These are phyloP conservation scores for Linum usitatissimum DNA, from an alignment of 345 rosid genomes.

Conservation along the genomic window DNA sequence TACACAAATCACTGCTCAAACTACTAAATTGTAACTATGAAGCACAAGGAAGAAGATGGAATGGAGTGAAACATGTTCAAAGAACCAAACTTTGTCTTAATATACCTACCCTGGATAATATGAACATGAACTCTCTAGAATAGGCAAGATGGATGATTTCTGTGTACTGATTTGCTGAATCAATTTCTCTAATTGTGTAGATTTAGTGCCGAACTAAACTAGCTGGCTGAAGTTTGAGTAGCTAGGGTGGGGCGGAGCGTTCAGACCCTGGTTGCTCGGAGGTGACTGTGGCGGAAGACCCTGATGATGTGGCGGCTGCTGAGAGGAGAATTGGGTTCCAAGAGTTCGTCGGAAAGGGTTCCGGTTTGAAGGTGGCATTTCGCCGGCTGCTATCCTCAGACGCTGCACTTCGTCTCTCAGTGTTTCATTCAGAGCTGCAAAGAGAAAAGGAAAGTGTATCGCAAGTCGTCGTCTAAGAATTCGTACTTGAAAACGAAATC, in stretches of 20 bases:
- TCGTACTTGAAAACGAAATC: neutral
- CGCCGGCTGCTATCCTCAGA: slow-evolving; percentile 70
- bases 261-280: slow-evolving; percentile 19
- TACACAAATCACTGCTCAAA: too few relatives aligned
- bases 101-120: too few relatives aligned
- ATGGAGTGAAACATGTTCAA: too few relatives aligned
- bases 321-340: slow-evolving; percentile 36
- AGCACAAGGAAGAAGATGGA: too few relatives aligned
- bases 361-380: slow-evolving; percentile 49
- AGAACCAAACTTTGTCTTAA: too few relatives aligned
- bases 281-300: slow-evolving; percentile 34
- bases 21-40: too few relatives aligned
- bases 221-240: slow-evolving; percentile 30
- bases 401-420: slow-evolving; percentile 81
- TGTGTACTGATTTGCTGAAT: too few relatives aligned
- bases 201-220: neutral
- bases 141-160: neutral
- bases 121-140: neutral
- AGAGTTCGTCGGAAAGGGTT: slow-evolving; percentile 36
- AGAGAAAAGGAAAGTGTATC: neutral
- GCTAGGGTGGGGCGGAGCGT: slow-evolving; percentile 35
- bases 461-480: neutral
- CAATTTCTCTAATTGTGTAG: too few relatives aligned
- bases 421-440: slow-evolving; percentile 72
- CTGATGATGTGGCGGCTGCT: slow-evolving; percentile 27